Evolutionary conservation across 2,329 filamentous ascomycete genomes (phyloP), one percentile per base, ranked within the genome.

Genomic region (Hypoxylon sp.): DNA sequence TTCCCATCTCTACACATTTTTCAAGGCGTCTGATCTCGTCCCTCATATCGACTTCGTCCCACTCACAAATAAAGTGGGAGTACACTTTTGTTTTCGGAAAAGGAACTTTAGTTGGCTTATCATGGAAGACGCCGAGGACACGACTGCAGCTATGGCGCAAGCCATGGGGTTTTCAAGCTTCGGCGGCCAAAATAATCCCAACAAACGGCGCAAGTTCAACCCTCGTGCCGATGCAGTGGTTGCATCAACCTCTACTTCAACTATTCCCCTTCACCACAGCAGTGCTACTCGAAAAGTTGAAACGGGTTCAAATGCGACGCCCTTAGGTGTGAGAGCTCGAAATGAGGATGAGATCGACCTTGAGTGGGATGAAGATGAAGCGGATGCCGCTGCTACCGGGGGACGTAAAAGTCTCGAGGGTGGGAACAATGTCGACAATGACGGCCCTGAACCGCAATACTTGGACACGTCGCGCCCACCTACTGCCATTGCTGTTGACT

Each of bases 91-190:
- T 17, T 27, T 61, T 19, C 13, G 10, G 24, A 37, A 19, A 19
- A 35, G 19, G 8, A 15, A 32, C 27, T 19, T 19, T 24, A 1
- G 13, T 11, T 35, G 11, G 50, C n/a, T 29, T 17, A 54, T 42
- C 64, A 74, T 77, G 73, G 75, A 77, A 58, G 63, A 71, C 42
- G 42, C 48, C 32, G 76, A 79, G 39, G 76, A 77, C n/a, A 76
- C 76, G 19, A 83, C 86, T 53, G 80, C 82, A 46, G 86, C 87
- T 57, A 89, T 93, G 78, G 89, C 89, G 21, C 86, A 87, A 46
- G 85, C 87, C 51, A 91, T 94, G 89, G 92, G 92, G 69, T 94
- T 94, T 79, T 86, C 89, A 7, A 86, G 87, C 63, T 94, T 94
- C 75, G 91, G 91, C 71, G 79, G 81, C 8, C 82, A 86, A 72